phyloP scores from a whole-genome alignment of 2,329 filamentous ascomycete species.

The Aspergillus pseudoglaucus region DNA sequence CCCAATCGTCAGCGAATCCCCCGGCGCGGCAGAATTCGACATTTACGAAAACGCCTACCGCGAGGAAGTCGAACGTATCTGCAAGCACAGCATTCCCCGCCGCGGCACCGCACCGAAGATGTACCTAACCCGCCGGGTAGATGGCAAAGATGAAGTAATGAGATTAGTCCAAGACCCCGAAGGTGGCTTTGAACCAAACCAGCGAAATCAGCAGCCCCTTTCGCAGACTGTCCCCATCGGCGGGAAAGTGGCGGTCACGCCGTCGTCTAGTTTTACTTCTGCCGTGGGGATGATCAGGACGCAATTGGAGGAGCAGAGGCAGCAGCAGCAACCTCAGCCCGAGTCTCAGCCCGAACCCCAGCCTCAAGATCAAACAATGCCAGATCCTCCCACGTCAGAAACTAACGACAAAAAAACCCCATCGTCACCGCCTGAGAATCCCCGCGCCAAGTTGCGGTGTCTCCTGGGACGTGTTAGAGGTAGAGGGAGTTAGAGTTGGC shows the following conservation, averaged over 20 bases:
- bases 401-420: conserved; percentile 1
- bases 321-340: background rate
- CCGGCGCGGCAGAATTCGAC: conserved; percentile 74
- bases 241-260: conserved; percentile 5
- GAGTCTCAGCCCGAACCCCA: background rate
- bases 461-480: conserved; percentile 18
- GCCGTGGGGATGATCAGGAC: conserved; percentile 11
- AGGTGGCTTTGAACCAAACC: background rate
- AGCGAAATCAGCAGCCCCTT: background rate
- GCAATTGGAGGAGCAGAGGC: conserved; percentile 10
- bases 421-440: conserved; percentile 7
- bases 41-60: conserved; percentile 86
- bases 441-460: conserved; percentile 14
- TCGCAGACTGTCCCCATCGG: conserved; percentile 5
- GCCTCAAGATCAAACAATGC: background rate
- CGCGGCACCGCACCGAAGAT: conserved; percentile 48
- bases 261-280: conserved; percentile 6
- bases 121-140: conserved; percentile 50
- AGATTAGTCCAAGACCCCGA: conserved; percentile 25
- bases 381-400: background rate
- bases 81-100: conserved; percentile 33
- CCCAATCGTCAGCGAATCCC: conserved; percentile 69
- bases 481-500: conserved; percentile 6
- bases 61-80: conserved; percentile 70
- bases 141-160: conserved; percentile 34